phyloP scores from a whole-genome alignment of 306 rosid genomes.

The Neltuma alba region DNA sequence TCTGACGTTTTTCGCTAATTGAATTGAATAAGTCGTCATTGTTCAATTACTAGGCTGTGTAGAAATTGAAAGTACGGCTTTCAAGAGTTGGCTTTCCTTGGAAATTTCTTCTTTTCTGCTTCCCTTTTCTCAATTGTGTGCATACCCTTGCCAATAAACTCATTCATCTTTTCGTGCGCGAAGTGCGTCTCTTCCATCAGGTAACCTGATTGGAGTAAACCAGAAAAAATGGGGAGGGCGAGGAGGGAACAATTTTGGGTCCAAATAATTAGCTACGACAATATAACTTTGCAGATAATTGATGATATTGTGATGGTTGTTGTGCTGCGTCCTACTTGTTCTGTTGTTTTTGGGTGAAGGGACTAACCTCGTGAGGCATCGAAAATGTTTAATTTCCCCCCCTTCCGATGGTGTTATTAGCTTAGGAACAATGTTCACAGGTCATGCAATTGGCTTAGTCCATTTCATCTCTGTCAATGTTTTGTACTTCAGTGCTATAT shows the following conservation, averaged over 20 bases:
- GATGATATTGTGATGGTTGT: slow-evolving; percentile 4
- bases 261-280: not conserved
- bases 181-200: not conserved
- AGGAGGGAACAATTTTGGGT: not conserved
- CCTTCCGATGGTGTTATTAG: not conserved
- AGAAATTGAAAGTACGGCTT: not conserved
- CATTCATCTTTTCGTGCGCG: not conserved
- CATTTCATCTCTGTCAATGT: not conserved
- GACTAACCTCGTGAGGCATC: not conserved
- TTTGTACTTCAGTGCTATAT: not conserved
- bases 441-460: not conserved
- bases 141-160: not conserved
- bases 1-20: not conserved
- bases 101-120: not conserved
- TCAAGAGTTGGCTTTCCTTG: not conserved
- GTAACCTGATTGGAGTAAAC: not conserved
- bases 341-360: slow-evolving; percentile 9
- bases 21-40: not conserved
- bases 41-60: not conserved
- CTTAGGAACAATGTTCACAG: not conserved
- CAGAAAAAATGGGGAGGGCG: not conserved
- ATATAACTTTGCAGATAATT: not conserved
- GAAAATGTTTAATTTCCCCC: not conserved
- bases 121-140: not conserved
- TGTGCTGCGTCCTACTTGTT: not conserved